Evolutionary conservation across 2,329 filamentous ascomycete genomes (phyloP).

Genomic region (Delphinella strobiligena): DNA sequence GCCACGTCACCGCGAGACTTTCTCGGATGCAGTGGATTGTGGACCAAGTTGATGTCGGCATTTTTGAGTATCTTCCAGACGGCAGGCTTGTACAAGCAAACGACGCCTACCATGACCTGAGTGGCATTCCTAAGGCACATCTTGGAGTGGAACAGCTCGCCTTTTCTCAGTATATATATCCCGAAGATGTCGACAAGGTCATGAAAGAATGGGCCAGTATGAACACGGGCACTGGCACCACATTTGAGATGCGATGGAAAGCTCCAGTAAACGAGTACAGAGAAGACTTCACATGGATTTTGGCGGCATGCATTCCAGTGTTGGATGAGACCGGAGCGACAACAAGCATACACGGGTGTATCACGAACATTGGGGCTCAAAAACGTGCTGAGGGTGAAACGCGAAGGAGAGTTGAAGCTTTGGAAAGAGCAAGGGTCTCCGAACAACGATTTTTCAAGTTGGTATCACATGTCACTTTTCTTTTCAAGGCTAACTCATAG

Average conservation of each 20-base stretch:
- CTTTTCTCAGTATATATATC: not conserved
- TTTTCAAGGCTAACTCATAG: slow-evolving; percentile 21
- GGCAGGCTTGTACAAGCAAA: slow-evolving; percentile 9
- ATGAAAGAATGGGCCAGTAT: slow-evolving; percentile 9
- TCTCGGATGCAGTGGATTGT: slow-evolving; percentile 8
- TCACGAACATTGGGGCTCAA: slow-evolving; percentile 16
- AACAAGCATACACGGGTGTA: slow-evolving; percentile 12
- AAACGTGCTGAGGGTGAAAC: slow-evolving; percentile 20
- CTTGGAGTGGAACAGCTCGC: not conserved
- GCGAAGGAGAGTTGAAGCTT: slow-evolving; percentile 25
- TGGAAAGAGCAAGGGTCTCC: slow-evolving; percentile 28
- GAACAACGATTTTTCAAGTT: slow-evolving; percentile 15
- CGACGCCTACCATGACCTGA: not conserved
- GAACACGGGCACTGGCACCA: slow-evolving; percentile 7
- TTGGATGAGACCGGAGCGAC: slow-evolving; percentile 11
- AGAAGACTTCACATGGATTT: slow-evolving; percentile 11
- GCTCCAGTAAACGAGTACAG: slow-evolving; percentile 5
- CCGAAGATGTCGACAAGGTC: slow-evolving; percentile 1
- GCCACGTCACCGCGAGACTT: not conserved
- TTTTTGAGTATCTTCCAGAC: slow-evolving; percentile 9
- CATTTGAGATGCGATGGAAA: slow-evolving; percentile 14
- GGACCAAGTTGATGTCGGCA: slow-evolving; percentile 9
- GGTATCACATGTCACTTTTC: too few species aligned
- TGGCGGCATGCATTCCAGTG: slow-evolving; percentile 14
- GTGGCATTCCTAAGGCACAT: not conserved